Evolutionary conservation across 2,329 filamentous ascomycete species (phyloP), one percentile per base, ranked within the genome.

Genomic region (Dothiorella sarmentorum): DNA sequence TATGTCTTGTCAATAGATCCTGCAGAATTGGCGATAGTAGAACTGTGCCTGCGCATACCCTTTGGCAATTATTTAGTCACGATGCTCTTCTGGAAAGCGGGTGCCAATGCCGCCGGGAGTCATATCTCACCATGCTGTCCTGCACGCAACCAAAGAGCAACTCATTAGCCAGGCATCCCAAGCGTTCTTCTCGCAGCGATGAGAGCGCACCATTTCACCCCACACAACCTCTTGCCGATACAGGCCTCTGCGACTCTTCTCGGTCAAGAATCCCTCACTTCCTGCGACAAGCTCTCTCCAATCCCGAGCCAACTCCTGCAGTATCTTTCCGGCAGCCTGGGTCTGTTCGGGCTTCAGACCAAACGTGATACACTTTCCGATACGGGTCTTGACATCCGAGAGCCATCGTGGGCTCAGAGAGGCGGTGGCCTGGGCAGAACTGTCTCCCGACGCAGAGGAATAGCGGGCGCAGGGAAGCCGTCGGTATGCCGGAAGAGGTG

Each of bases 361-460:
- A 68, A 91, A 93, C 62, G 81, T 82, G 63, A 93, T 83, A 70
- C 90, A 92, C 73, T 85, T 86, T 2, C 89, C 89, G 26, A 93
- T 76, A 17, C 89, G 82, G 13, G 76, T 67, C 68, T 85, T 87
- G 40, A 87, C 81, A 60, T 87, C 82, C 4, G 85, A 82, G 33
- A 91, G 82, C 89, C 89, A 94, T 68, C 85, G 79, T 17, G 85
- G 77, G 69, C 79, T 74, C 47, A 69, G 53, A 20, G 69, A 63
- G 37, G 67, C 63, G 1, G 72, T 72, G 3, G 68, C 62, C 0
- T 69, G 40, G 26, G 62, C 45, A 35, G 52, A 24, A 18, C 60
- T 22, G 26, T 52, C 44, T 42, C 40, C n/a, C 29, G 55, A 33
- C 45, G 29, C 4, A 31, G 58, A 33, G 37, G 51, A 52, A 37